These are phyloP conservation scores for Sphagnum contortum DNA, from an alignment of 225 moss, liverwort and hornwort species.

Conservation along the genomic window DNA sequence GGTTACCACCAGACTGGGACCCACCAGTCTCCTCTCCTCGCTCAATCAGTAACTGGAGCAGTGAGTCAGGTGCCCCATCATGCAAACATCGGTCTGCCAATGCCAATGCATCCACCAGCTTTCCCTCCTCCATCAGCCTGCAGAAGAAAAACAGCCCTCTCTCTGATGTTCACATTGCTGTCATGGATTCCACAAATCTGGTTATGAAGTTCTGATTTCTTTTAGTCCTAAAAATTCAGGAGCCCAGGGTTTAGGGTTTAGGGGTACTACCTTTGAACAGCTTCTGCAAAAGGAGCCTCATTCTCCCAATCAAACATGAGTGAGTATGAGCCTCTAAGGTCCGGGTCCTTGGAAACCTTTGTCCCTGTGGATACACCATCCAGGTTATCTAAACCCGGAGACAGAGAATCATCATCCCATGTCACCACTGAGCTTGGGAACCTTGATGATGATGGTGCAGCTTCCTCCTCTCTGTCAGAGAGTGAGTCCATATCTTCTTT, in stretches of 20 bases:
- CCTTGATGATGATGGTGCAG: conserved; percentile 8
- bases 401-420: conserved; percentile 22
- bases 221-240: too few species aligned
- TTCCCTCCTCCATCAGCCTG: conserved; percentile 92
- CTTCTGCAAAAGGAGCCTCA: conserved; percentile 79
- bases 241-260: too few species aligned
- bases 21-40: conserved; percentile 58
- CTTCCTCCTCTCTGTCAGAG: conserved; percentile 27
- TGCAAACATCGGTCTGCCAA: conserved; percentile 88
- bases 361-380: conserved; percentile 15
- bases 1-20: conserved; percentile 39
- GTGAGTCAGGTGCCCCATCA: conserved; percentile 83
- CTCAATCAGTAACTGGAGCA: conserved; percentile 85
- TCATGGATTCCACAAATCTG: too few species aligned
- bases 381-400: conserved; percentile 16
- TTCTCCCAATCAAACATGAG: conserved; percentile 96
- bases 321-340: conserved; percentile 35
- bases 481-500: conserved; percentile 28
- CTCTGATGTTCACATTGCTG: too few species aligned
- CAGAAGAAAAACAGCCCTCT: conserved; percentile 1
- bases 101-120: conserved; percentile 84
- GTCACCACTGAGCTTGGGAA: conserved; percentile 21
- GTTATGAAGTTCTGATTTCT: too few species aligned
- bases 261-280: conserved; percentile 57
- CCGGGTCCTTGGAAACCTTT: conserved; percentile 20